Percentiles rank a stretch among this genome's conserved stretches.
phyloP scores from a whole-genome alignment of 768 basidiomycete species.

The Cystoderma amianthinum region DNA sequence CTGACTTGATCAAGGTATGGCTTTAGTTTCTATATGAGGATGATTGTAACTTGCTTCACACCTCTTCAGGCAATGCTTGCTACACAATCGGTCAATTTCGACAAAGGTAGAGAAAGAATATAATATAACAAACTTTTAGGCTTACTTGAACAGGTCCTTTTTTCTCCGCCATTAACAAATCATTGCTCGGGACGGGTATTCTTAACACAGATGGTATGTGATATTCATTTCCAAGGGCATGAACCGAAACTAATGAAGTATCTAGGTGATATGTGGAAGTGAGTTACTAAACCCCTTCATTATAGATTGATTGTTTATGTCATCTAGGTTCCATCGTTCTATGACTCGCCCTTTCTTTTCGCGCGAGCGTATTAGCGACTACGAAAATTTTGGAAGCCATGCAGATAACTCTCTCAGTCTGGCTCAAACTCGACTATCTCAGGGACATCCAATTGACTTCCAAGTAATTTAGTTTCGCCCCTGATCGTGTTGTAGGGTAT shows the following conservation, averaged over 20 bases:
- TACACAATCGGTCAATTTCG: constrained; percentile 37
- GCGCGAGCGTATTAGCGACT: constrained; percentile 50
- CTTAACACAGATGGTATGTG: constrained; percentile 51
- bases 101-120: too few relatives aligned
- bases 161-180: too few relatives aligned
- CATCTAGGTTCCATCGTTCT: constrained; percentile 46
- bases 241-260: neutral
- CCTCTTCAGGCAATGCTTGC: constrained; percentile 28
- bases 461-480: constrained; percentile 35
- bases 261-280: constrained; percentile 68
- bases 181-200: constrained; percentile 46
- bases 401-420: constrained; percentile 36
- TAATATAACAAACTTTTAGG: too few relatives aligned
- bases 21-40: too few relatives aligned
- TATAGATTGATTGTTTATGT: neutral
- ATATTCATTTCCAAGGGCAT: neutral
- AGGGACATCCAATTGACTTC: constrained; percentile 50
- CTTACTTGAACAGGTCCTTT: too few relatives aligned
- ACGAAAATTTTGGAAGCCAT: constrained; percentile 53
- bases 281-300: constrained; percentile 9
- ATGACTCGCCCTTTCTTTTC: constrained; percentile 69
- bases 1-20: constrained; percentile 32
- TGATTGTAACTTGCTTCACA: too few relatives aligned
- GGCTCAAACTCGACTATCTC: constrained; percentile 33
- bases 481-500: neutral